Base-by-base conservation (phyloP, 2,329 filamentous ascomycete genomes). In the Zymoseptoria pseudotritici region DNA sequence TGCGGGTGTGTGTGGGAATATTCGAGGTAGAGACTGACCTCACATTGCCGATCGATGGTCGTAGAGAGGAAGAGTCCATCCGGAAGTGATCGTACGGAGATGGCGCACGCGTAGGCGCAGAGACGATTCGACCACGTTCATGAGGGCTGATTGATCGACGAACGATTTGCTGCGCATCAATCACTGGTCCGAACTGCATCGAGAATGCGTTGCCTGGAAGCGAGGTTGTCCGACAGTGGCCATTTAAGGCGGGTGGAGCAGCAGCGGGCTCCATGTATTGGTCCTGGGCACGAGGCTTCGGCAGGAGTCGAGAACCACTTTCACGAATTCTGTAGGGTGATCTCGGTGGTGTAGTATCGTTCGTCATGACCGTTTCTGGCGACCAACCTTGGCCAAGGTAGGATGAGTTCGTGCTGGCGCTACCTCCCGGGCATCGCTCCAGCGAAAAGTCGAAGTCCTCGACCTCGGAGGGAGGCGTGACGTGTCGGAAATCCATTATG, bases 401-500 rank as follows among this genome's bases (percentile, higher is more conserved):
- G n/a, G 69, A 67, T 11, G 66, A 64, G 50, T 63, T 57, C 11
- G 69, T 71, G 61, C 70, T 69, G 11, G 67, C 70, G 60, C 70
- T 73, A 61, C 70, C 70, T 56, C 66, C 67, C 31, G 68, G 65
- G 65, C 67, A 71, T 55, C 64, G 67, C 54, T 66, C 55, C 52
- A 65, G 63, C 26, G 67, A 63, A 58, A 63, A 69, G 46, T 63
- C 63, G 54, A 65, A 65, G 24, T 63, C 54, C n/a, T 66, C 67
- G 58, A 73, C 66, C 52, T 72, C 66, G 46, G 71, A 69, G 42
- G 77, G 77, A 29, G 78, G 78, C 55, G 78, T 80, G 61, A 75
- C 70, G 58, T 79, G 76, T 67, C 77, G 75, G 66, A 71, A 73
- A 65, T 73, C 78, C 77, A 80, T 74, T 57, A 71, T 64, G 63